Conservation (phyloP, 2,329 filamentous ascomycete genomes). For the Diaporthe caulivora region DNA sequence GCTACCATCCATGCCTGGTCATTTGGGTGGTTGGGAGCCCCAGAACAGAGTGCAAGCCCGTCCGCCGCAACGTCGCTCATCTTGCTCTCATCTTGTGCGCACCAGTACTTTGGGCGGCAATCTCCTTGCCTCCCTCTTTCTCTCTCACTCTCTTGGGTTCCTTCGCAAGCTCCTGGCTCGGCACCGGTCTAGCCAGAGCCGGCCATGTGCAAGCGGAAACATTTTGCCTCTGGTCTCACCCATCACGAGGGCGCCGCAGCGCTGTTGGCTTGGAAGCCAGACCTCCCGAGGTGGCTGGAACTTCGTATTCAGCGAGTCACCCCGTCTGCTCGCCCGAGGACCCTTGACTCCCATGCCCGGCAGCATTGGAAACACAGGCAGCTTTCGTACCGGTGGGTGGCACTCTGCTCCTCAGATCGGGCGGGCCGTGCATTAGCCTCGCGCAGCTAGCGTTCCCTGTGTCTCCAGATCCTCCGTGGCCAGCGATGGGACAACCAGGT, state of each 20-base stretch:
- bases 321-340: slow-evolving; percentile 14
- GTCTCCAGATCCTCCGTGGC: slow-evolving; percentile 27
- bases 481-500: slow-evolving; percentile 12
- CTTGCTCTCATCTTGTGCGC: slow-evolving; percentile 20
- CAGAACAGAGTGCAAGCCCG: slow-evolving; percentile 25
- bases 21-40: background rate
- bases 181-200: background rate
- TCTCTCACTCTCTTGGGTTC: background rate
- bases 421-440: slow-evolving; percentile 37
- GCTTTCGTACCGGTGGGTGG: slow-evolving; percentile 5
- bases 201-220: background rate
- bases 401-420: slow-evolving; percentile 22
- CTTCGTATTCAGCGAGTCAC: slow-evolving; percentile 37
- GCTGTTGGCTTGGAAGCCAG: slow-evolving; percentile 23
- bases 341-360: slow-evolving; percentile 18
- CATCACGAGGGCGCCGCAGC: slow-evolving; percentile 32
- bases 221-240: slow-evolving; percentile 16
- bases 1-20: slow-evolving; percentile 30
- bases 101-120: slow-evolving; percentile 1
- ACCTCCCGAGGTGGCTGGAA: slow-evolving; percentile 22
- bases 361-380: background rate
- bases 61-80: slow-evolving; percentile 25
- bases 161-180: slow-evolving; percentile 2
- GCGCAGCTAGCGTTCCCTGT: slow-evolving; percentile 33
- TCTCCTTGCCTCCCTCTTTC: background rate